A percentile compares a stretch with the other conserved stretches of the same genome.
phyloP scores from a whole-genome alignment of 345 rosid species.

The Pugionium dolabratum region DNA sequence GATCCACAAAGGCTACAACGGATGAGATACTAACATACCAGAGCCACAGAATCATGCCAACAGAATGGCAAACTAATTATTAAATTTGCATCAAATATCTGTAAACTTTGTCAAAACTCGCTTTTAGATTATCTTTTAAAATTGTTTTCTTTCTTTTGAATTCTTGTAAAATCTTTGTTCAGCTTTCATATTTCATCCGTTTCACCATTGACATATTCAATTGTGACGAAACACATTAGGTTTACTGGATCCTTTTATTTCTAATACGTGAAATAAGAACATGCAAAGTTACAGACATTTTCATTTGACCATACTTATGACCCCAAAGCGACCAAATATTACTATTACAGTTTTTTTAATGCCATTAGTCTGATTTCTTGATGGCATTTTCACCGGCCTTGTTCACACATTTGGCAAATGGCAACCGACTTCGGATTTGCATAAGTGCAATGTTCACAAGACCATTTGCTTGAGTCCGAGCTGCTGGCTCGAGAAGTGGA shows the following conservation, averaged over 20 bases:
- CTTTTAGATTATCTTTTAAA: no score
- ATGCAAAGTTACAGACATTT: slow-evolving; percentile 21
- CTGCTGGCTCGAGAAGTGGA: slow-evolving; percentile 55
- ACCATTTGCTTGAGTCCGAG: slow-evolving; percentile 64
- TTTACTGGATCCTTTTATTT: not conserved
- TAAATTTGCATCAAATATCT: no score
- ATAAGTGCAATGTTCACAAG: slow-evolving; percentile 74
- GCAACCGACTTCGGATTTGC: slow-evolving; percentile 58
- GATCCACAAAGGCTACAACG: no score
- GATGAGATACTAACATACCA: no score
- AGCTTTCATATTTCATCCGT: no score
- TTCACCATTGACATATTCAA: no score
- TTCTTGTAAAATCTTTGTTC: no score
- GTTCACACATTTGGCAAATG: slow-evolving; percentile 74
- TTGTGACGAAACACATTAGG: no score
- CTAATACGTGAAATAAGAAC: not conserved
- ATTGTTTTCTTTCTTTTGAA: no score
- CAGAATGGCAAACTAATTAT: no score
- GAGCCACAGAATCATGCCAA: no score
- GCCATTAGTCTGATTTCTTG: not conserved
- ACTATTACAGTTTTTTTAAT: slow-evolving; percentile 18
- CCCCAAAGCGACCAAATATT: slow-evolving; percentile 20
- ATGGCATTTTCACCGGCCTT: slow-evolving; percentile 38
- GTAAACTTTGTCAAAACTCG: no score
- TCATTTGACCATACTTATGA: slow-evolving; percentile 22